These are phyloP conservation scores for Neofusicoccum ribis DNA, from an alignment of 2,329 filamentous ascomycete genomes.

Conservation along the genomic window DNA sequence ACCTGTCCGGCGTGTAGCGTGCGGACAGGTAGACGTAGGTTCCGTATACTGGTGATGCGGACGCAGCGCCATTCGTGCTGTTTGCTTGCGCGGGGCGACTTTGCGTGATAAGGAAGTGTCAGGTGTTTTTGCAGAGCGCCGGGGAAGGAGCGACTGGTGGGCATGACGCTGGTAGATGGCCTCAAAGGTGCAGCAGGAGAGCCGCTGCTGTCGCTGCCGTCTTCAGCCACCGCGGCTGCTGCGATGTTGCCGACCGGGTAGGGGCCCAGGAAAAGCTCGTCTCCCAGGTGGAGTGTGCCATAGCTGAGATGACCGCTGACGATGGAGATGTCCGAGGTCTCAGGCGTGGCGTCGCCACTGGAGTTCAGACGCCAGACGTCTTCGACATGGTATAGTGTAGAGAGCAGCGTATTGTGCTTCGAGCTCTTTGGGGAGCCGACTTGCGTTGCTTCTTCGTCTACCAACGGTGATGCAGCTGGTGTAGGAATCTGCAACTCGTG, in stretches of 20 bases:
- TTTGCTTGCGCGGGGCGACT: slow-evolving; percentile 12
- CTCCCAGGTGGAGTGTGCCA: slow-evolving; percentile 74
- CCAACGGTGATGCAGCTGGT: slow-evolving; percentile 41
- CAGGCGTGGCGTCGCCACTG: slow-evolving; percentile 24
- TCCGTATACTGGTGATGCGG: slow-evolving; percentile 81
- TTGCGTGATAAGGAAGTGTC: slow-evolving; percentile 7
- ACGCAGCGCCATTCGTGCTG: slow-evolving; percentile 72
- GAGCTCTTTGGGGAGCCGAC: background rate
- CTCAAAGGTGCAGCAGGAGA: slow-evolving; percentile 13
- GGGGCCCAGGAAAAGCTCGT: slow-evolving; percentile 76
- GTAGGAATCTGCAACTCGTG: slow-evolving; percentile 68
- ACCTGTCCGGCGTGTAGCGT: slow-evolving; percentile 78
- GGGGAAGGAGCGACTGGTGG: slow-evolving; percentile 50
- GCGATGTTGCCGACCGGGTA: slow-evolving; percentile 41
- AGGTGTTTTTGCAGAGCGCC: slow-evolving; percentile 40
- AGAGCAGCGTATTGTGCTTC: background rate
- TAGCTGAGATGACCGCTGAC: slow-evolving; percentile 83
- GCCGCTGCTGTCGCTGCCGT: slow-evolving; percentile 38
- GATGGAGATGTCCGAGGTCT: slow-evolving; percentile 51
- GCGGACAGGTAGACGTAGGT: slow-evolving; percentile 79
- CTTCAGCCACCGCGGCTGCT: slow-evolving; percentile 24
- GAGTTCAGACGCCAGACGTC: slow-evolving; percentile 70
- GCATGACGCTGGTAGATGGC: slow-evolving; percentile 30
- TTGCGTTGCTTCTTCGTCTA: slow-evolving; percentile 25
- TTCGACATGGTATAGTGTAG: slow-evolving; percentile 79